phyloP scores from a whole-genome alignment of 2,329 filamentous ascomycete species.

The Penicillium hesseltinei region DNA sequence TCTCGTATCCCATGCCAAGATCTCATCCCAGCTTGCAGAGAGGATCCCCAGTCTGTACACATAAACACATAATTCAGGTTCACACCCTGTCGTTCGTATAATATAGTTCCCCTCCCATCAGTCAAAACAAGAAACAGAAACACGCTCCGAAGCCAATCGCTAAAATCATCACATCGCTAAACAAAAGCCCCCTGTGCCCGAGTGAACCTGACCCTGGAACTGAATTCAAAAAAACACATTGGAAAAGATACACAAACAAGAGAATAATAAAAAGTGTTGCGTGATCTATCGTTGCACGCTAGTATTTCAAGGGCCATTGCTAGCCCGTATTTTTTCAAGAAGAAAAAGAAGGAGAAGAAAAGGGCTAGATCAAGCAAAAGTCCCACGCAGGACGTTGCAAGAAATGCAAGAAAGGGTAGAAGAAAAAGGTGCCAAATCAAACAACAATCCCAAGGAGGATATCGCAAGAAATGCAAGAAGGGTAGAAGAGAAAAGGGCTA shows the following conservation, averaged over 20 bases:
- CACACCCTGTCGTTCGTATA: constrained; percentile 12
- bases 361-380: no score
- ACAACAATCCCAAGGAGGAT: neutral
- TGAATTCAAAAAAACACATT: neutral
- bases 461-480: neutral
- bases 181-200: constrained; percentile 5
- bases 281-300: constrained; percentile 21
- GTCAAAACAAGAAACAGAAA: constrained; percentile 17
- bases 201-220: constrained; percentile 3
- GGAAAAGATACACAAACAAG: constrained; percentile 8
- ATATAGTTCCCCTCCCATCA: constrained; percentile 12
- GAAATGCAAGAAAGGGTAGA: constrained; percentile 2
- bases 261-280: constrained; percentile 8
- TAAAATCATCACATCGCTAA: constrained; percentile 10
- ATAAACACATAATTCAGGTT: constrained; percentile 8
- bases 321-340: constrained; percentile 9
- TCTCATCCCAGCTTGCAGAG: neutral
- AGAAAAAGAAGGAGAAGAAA: neutral
- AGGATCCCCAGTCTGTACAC: constrained; percentile 8
- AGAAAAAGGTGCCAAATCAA: neutral
- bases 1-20: constrained; percentile 12
- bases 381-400: neutral
- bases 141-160: constrained; percentile 17
- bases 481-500: neutral
- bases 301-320: constrained; percentile 16